Base-by-base conservation (phyloP, 805 yeast genomes). In the Schwanniomyces occidentalis region DNA sequence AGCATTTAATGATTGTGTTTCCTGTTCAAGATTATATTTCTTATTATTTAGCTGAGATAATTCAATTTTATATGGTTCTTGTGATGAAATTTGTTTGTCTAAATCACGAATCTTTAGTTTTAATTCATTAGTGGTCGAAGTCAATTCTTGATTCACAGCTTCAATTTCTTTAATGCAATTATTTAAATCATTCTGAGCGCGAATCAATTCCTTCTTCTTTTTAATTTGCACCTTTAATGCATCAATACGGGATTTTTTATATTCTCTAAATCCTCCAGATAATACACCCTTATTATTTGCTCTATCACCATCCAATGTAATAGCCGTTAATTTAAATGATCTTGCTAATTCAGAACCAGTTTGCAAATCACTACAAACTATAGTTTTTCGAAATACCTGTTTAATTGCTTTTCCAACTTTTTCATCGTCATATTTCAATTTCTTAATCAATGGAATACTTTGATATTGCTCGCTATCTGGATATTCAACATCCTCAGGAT, bases 261-360 rank as follows among this genome's bases (percentile, higher is more conserved):
- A 75, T 48, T 86, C 93, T 46, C 85, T 75, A 49, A 75, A 87
- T 31, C 98, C 98, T 59, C 98, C 98, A 16, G 87, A 80, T 28
- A 93, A 58, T 2, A 84, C 85, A 58, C 99, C 99, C 45, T 71
- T 77, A 30, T 78, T 79, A 48, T 87, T 95, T 32, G 87, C 87
- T 44, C 87, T 70, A 54, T 93, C 98, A 46, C 99, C 99, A 56
- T 87, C 95, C 12, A 91, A 63, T 0, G 99, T 93, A 10, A 93
- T 84, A 1, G 95, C 85, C 47, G 76, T 80, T 16, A 90, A 61
- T 19, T 76, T 75, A 54, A 69, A 75, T 7, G 65, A 58, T 30
- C 75, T 75, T 0, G 95, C 80, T 18, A 85, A 62, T 45, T 79
- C 82, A 2, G 81, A 69, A 3, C 95, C 95, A 19, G 71, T 69